Evolutionary conservation across 176 grass and related monocot species (phyloP), one percentile per base, ranked within the genome.

Genomic region (Lolium perenne): DNA sequence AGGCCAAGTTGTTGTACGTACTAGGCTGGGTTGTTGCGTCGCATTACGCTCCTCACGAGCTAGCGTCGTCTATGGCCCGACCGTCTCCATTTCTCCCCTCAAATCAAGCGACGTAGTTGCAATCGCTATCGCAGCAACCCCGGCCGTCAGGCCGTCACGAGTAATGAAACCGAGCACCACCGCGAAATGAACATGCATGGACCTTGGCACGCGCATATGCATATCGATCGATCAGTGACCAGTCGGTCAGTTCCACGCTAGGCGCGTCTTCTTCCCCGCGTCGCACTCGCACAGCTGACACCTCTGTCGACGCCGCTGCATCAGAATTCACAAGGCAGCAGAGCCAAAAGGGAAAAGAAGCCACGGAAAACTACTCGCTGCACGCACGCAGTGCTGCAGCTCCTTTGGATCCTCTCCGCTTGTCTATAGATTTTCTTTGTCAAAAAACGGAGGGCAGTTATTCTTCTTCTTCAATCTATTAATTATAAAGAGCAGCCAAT

Each of bases 71-170:
- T 35, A 35, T 3, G 32, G 32, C 32, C 32, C 32, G 32, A 35
- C 32, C 32, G 32, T 35, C 32, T 35, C 32, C 32, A 35, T 35
- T 35, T 35, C 32, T 35, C 32, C 32, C 32, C 32, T 35, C 32
- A 35, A 35, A 35, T 35, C 2, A 35, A 35, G 32, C 32, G 32
- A 3, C 32, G 32, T 35, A 35, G 32, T 35, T 35, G 32, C 32
- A 35, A 35, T 35, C 32, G 32, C 22, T 3, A 35, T 43, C 41
- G 41, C 41, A 43, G 7, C 41, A 43, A 64, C 66, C 59, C 59
- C 0, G 26, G 26, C 26, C 26, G 17, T 85, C 71, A 85, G 32
- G 32, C 32, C 32, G 17, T 85, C 71, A 85, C 83, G 74, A 85
- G 83, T 8, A 26, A 78, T 78, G 43, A 54, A 75, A 5, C 41